Evolutionary conservation across 768 basidiomycete genomes (phyloP), one percentile per base, ranked within the genome.

Genomic region (Amanita rubescens): DNA sequence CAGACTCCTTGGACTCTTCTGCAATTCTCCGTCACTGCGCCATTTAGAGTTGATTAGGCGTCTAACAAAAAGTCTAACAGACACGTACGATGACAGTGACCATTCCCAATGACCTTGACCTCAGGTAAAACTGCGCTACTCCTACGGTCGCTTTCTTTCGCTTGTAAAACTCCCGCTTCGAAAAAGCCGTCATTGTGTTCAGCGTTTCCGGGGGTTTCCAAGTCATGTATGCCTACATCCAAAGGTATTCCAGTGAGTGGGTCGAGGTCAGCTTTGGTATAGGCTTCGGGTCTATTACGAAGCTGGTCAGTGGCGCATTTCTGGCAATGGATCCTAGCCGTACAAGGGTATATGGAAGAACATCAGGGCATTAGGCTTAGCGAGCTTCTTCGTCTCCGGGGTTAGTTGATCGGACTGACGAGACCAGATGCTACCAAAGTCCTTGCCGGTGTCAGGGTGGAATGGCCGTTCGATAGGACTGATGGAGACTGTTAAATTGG

Each of bases 341-440:
- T 63, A 90, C 86, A 97, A 63, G 49, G 95, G 95, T 44, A 99
- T 98, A 60, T 98, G 95, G 83, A 96, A 97, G 71, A 95, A 96
- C 87, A 92, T 90, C 59, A 98, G 67, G 0, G 92, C 95, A 62
- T 97, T 97, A 1, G 95, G 95, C 67, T 96, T 98, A 3, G 89
- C 90, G 2, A 94, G 74, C 52, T 73, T 75, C 60, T 71, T 68
- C 20, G 68, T 67, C 46, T 73, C 64, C 0, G 87, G 83, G 0
- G 78, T 72, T 45, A 84, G 62, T 66, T 87, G 87, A 34, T 76
- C 80, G 30, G 67, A 66, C 58, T 86, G 79, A 19, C 87, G 77
- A 17, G 52, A 67, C 88, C 87, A 91, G 45, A 81, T 65, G 47
- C 74, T 67, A 5, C 80, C 85, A 1, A 93, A 63, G 63, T 93